phyloP scores from a whole-genome alignment of 768 basidiomycete genomes.

The Mycena chlorophos region DNA sequence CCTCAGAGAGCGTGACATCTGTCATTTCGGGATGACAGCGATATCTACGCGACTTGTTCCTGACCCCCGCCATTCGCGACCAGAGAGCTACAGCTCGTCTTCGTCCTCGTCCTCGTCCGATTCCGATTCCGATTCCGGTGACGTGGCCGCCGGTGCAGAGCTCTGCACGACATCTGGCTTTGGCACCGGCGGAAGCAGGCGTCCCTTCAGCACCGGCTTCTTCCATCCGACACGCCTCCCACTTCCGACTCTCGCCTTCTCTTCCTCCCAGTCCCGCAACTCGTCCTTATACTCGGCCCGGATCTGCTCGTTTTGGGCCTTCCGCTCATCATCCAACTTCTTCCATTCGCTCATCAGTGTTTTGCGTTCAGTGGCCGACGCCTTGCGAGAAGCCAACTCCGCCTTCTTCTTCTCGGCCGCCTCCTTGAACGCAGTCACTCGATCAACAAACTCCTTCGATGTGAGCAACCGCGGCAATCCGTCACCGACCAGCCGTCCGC shows the following conservation, averaged over 20 bases:
- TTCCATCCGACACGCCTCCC: conserved; percentile 1
- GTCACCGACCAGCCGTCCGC: conserved; percentile 5
- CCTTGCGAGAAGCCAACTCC: neutral
- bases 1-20: neutral
- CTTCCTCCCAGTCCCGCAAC: conserved; percentile 3
- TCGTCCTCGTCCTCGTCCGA: too few species aligned
- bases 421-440: conserved; percentile 4
- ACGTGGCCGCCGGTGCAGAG: neutral
- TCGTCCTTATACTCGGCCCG: neutral
- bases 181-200: conserved; percentile 2
- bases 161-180: neutral
- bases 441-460: neutral
- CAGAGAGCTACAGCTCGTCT: too few species aligned
- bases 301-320: conserved; percentile 1
- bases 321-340: conserved; percentile 1
- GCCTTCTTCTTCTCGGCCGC: neutral
- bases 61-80: too few species aligned
- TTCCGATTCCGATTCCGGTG: too few species aligned
- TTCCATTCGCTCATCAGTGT: neutral
- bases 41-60: too few species aligned
- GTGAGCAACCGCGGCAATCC: conserved; percentile 11
- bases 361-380: neutral
- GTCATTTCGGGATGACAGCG: neutral
- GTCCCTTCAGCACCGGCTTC: conserved; percentile 1
- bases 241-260: neutral